These are phyloP conservation scores for Aureobasidium sp. DNA, from an alignment of 2,329 filamentous ascomycete genomes.

Conservation along the genomic window DNA sequence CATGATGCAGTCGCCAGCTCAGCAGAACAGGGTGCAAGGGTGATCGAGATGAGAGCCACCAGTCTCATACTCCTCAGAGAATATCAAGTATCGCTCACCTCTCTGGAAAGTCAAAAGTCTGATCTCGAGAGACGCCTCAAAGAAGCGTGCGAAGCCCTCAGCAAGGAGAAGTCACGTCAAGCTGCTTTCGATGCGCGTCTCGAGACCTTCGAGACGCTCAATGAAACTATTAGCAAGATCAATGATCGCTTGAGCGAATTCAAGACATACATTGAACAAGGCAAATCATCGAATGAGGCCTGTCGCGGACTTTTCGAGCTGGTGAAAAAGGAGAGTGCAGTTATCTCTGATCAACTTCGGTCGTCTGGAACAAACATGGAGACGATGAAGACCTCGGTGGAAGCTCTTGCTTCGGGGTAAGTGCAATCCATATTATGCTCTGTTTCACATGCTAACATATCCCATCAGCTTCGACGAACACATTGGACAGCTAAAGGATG, in stretches of 20 bases:
- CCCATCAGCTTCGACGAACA: constrained; percentile 1
- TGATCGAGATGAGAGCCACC: neutral
- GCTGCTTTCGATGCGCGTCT: constrained; percentile 1
- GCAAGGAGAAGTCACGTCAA: neutral
- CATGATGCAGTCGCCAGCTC: neutral
- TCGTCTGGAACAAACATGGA: neutral
- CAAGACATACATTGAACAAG: constrained; percentile 1
- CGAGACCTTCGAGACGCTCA: neutral
- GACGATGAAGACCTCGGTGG: neutral
- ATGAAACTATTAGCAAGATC: neutral
- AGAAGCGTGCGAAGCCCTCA: neutral
- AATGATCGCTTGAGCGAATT: neutral
- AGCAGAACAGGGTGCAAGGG: neutral
- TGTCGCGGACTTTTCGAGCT: constrained; percentile 2
- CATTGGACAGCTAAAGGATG: neutral
- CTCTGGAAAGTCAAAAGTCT: neutral
- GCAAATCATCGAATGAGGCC: neutral
- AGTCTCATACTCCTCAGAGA: neutral
- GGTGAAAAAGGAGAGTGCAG: constrained; percentile 5
- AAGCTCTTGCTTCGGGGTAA: constrained; percentile 2
- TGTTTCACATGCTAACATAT: neutral
- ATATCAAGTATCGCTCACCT: neutral
- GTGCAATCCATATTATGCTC: neutral
- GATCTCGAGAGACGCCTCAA: neutral
- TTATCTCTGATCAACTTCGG: neutral